Percentiles rank a stretch among this genome's conserved stretches.
phyloP scores from a whole-genome alignment of 306 rosid genomes.

The Trifolium pratense region DNA sequence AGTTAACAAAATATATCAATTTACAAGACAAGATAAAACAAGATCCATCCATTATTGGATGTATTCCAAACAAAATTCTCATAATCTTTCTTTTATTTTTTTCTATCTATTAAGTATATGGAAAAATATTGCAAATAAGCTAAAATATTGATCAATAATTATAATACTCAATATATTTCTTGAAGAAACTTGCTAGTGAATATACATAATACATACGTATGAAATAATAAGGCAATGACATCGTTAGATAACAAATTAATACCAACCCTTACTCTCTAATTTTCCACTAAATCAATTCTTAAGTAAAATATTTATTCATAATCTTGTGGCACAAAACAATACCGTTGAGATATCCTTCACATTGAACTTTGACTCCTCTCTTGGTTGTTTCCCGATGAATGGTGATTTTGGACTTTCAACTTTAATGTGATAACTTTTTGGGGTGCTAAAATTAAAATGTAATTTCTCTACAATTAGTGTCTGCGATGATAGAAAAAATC shows the following conservation, averaged over 20 bases:
- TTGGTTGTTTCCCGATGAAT: slow-evolving; percentile 28
- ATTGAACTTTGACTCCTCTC: slow-evolving; percentile 37
- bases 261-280: slow-evolving; percentile 25
- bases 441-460: slow-evolving; percentile 75
- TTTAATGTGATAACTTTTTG: slow-evolving; percentile 36
- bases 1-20: neutral
- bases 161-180: neutral
- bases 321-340: slow-evolving; percentile 49
- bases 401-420: slow-evolving; percentile 69
- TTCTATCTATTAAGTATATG: slow-evolving; percentile 1
- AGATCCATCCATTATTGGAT: neutral
- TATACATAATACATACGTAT: slow-evolving; percentile 35
- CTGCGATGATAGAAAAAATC: slow-evolving; percentile 45
- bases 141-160: slow-evolving; percentile 51
- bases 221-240: slow-evolving; percentile 29
- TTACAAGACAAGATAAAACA: neutral
- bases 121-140: slow-evolving; percentile 43
- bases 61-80: slow-evolving; percentile 36
- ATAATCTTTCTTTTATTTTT: slow-evolving; percentile 13
- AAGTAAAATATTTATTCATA: slow-evolving; percentile 34
- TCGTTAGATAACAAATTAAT: slow-evolving; percentile 30
- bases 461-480: slow-evolving; percentile 54
- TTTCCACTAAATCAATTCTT: slow-evolving; percentile 8
- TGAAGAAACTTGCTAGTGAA: slow-evolving; percentile 39
- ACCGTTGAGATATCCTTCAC: slow-evolving; percentile 43